Evolutionary conservation across 495 filamentous ascomycete genomes (phyloP).

Genomic region (Letharia lupina): DNA sequence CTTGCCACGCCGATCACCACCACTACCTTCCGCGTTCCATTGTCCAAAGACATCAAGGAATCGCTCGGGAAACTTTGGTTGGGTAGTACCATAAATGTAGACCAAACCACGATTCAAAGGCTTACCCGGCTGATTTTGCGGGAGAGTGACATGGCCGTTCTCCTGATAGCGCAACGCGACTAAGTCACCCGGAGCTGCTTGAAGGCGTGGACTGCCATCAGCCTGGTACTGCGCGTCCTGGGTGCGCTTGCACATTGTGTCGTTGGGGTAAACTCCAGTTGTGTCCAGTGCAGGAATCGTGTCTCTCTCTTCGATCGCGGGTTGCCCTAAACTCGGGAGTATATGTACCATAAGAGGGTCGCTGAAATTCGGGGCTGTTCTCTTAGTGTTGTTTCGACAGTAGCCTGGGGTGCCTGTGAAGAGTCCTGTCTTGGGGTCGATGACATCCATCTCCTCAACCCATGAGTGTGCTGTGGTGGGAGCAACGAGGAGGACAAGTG

Average conservation of each 20-base stretch:
- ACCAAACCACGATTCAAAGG: slow-evolving; percentile 64
- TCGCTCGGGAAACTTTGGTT: slow-evolving; percentile 52
- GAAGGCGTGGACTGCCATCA: slow-evolving; percentile 49
- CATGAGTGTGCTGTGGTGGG: slow-evolving; percentile 58
- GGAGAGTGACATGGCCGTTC: slow-evolving; percentile 78
- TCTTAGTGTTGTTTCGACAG: slow-evolving; percentile 50
- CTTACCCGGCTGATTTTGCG: slow-evolving; percentile 49
- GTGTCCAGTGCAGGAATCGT: slow-evolving; percentile 25
- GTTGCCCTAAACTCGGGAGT: slow-evolving; percentile 36
- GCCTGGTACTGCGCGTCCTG: slow-evolving; percentile 48
- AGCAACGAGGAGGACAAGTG: slow-evolving; percentile 32
- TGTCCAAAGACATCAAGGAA: slow-evolving; percentile 58
- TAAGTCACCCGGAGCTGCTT: slow-evolving; percentile 56
- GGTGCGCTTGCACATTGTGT: slow-evolving; percentile 46
- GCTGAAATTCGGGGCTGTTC: slow-evolving; percentile 40
- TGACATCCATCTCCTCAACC: slow-evolving; percentile 63
- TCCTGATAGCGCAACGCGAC: slow-evolving; percentile 72
- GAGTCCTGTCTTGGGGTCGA: slow-evolving; percentile 59
- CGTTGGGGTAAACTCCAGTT: slow-evolving; percentile 32
- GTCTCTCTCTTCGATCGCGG: slow-evolving; percentile 27
- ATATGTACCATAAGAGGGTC: slow-evolving; percentile 46
- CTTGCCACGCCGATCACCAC: slow-evolving; percentile 63
- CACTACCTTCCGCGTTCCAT: slow-evolving; percentile 70
- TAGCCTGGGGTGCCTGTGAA: slow-evolving; percentile 63
- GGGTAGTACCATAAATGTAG: slow-evolving; percentile 73